Evolutionary conservation across 148 eudicot species (phyloP), one percentile per base, ranked within the genome.

Genomic region (Nepenthes mirabilis): DNA sequence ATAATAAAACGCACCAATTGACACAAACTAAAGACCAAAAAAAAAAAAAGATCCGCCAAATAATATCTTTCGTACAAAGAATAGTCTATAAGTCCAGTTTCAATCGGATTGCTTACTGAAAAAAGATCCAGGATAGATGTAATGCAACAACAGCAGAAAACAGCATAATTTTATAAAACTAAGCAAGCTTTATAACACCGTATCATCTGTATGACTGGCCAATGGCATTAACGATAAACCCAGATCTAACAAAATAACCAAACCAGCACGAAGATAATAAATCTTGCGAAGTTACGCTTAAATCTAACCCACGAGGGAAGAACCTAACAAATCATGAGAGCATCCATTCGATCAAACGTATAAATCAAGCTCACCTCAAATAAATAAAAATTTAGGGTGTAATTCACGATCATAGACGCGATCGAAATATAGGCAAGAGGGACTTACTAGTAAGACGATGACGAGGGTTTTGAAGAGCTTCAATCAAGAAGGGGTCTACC

Each of bases 391-490:
- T 3, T 40, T 4, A 40, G 6, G 8, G 4, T 8, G 45, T 3
- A 40, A 40, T 40, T 40, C 45, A 40, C 45, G 8, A 40, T 4
- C 4, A 40, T 40, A 3, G 32, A 12, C 5, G 1, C 3, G 55
- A 4, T 12, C 55, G 4, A 14, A 52, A 52, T 3, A 11, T 52
- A 14, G 32, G 11, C 3, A 52, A 52, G 5, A 3, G n/a, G 55
- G n/a, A 52, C n/a, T 72, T 32, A 91, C 97, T 81, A 71, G 97
- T 83, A 33, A 91, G 78, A 63, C 96, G 98, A 71, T 88, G 96
- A 65, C 96, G 90, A 73, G 88, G 94, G 80, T 85, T 88, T 68
- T 91, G 98, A 54, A 88, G 94, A 58, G 94, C 98, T 73, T 91
- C 98, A 37, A 85, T 70, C 40, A 91, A 78, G 65, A 91, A 88